Conservation (phyloP, 2,329 filamentous ascomycete genomes). For the Phyllosticta capitalensis region DNA sequence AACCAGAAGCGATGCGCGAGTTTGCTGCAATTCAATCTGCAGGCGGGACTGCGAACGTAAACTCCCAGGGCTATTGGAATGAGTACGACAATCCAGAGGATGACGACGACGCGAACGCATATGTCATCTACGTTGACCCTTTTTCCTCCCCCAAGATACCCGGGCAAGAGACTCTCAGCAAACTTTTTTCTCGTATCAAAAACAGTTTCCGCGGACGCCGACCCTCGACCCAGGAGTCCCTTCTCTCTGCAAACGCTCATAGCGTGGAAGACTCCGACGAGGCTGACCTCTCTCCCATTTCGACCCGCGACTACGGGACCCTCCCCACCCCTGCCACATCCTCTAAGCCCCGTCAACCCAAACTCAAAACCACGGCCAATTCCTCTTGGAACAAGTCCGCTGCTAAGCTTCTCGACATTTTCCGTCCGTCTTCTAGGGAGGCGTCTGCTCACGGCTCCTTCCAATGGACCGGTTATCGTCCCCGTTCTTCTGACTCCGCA, state of each 20-base stretch:
- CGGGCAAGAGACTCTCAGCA: constrained; percentile 52
- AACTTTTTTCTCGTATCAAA: constrained; percentile 35
- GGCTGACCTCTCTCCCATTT: constrained; percentile 11
- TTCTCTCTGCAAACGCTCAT: constrained; percentile 22
- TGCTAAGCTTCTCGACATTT: constrained; percentile 1
- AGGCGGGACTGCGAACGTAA: constrained; percentile 12
- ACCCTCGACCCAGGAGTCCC: constrained; percentile 16
- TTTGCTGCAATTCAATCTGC: not conserved
- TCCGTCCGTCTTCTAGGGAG: not conserved
- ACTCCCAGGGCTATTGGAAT: constrained; percentile 60
- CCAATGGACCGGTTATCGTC: not conserved
- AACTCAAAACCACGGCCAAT: constrained; percentile 18
- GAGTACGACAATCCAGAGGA: constrained; percentile 80
- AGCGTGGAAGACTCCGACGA: constrained; percentile 16
- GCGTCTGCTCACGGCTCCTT: not conserved
- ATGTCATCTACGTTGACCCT: constrained; percentile 67
- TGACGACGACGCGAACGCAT: constrained; percentile 46
- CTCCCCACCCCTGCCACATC: not conserved
- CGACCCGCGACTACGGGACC: constrained; percentile 21
- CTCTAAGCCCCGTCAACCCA: constrained; percentile 12
- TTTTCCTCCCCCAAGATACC: constrained; percentile 52
- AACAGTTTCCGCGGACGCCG: constrained; percentile 10
- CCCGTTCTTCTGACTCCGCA: not conserved
- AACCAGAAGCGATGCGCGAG: not conserved
- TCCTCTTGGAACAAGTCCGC: constrained; percentile 12